Base-by-base conservation (phyloP, 352 stramenopile genomes). In the Pythium dissotocum region DNA sequence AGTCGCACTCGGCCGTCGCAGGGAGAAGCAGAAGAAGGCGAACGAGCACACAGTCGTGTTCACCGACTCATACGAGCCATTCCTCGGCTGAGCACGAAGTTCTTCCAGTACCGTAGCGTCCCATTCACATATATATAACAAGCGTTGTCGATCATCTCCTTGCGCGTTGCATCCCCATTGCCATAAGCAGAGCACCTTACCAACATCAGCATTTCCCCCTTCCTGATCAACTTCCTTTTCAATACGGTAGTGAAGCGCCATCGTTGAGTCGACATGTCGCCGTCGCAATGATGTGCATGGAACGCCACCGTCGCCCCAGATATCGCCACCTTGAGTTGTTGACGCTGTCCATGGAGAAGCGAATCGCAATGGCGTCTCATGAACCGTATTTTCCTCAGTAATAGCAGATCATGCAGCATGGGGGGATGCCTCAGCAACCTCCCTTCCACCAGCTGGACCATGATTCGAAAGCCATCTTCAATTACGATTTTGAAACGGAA, bases 31-130 rank as follows among this genome's bases (percentile, higher is more conserved):
- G 21, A 58, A 42, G 52, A 28, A 42, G 30, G 9, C 24, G 6
- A 58, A 6, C 8, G 52, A 58, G 26, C 52, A 40, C 4, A 42
- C 28, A 2, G 52, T 58, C 26, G 30, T 28, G 26, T 58, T 58
- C 52, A 24, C 24, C 2, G 52, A 58, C 30, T 58, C 52, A 2
- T 58, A 58, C 52, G 52, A 58, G 24, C 52, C 52, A 4, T 58
- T 58, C 52, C 30, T 58, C 6, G 52, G 52, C 16, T 58, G 30
- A 58, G 33, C 21, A 55, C 7, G 40, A 24, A 3, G 14, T 24
- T 5, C 4, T 42, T 2, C 21, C 21, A 24, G 21, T 24, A 24
- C 21, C 21, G 21, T 24, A 24, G 21, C 36, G 36, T 38, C 6
- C 33, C 33, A 38, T 38, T 10, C 33, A 38, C 33, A 38, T 38